Evolutionary conservation across 768 basidiomycete species (phyloP), one percentile per base, ranked within the genome.

Genomic region (Russula compacta): DNA sequence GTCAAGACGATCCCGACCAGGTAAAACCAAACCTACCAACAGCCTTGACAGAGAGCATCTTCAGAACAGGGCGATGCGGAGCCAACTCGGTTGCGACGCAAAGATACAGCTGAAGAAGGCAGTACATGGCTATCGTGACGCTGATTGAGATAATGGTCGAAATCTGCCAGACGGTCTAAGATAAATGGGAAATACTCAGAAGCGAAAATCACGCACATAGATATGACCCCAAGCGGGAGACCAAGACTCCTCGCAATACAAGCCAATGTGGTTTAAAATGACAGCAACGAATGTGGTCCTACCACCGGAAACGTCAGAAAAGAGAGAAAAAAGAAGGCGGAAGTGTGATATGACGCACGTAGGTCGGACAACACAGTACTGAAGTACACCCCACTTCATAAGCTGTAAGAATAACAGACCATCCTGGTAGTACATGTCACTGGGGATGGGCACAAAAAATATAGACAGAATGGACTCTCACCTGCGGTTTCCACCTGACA

Each of bases 101-200:
- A 8, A 87, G 64, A 67, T 87, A 89, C 17, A 92, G 73, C 69
- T 90, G 88, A 21, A 91, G 73, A 59, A 87, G 71, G 69, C 85
- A 87, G 69, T 87, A 91, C 87, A 89, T 89, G 36, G 87, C 86
- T 56, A 89, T 69, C 0, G 86, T 80, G 17, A 92, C 87, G 0
- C 87, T 88, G 40, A 86, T 66, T 2, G 86, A 87, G 42, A 88
- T 80, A 47, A 86, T 72, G 39, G 79, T 68, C 3, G 77, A 75
- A 60, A 87, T 83, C 85, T 86, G 58, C 46, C 14, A 33, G 44
- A 54, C 6, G 54, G 29, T 17, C 11, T 51, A 42, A 21, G 49
- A 54, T 19, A 29, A 32, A 32, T 54, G 17, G 11, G 32, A 3
- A 19, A 46, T 19, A 12, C 44, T 10, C 40, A 14, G 7, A n/a